Evolutionary conservation across 1,284 basidiomycete species (phyloP), one percentile per base, ranked within the genome.

Genomic region (Ustilago vetiveriae): DNA sequence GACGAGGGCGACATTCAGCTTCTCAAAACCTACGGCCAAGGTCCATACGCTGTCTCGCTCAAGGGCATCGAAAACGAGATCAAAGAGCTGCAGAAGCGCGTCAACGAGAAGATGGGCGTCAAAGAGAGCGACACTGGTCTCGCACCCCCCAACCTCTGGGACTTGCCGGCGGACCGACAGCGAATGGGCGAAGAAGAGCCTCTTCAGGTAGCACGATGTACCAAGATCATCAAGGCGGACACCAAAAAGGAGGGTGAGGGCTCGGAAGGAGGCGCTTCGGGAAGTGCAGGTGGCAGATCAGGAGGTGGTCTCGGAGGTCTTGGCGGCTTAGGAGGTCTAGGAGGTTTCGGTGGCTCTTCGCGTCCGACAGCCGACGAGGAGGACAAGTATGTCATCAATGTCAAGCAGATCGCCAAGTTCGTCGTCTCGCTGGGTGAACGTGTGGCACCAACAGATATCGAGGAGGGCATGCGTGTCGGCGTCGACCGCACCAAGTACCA

Each of bases 381-480:
- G 64, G 82, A 98, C 85, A 94, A 97, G 84, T 98, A 99, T 83
- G 92, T 99, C 75, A 98, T 99, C 84, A 97, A 97, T 83, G 94
- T 99, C 84, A 97, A 98, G 84, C 96, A 99, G 85, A 97, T 98
- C 78, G 96, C 96, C 26, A 99, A 99, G 84, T 98, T 98, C 82
- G 96, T 99, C 14, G 96, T 99, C 33, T 94, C 94, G 9, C 85
- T 99, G 13, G 94, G 94, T 21, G 96, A 98, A 74, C 89, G 92
- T 49, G 92, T 99, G 2, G 92, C 96, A 23, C 92, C 94, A 3
- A 97, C 94, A 7, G 96, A 99, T 85, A 94, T 99, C 55, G 96
- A 99, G 82, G 96, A 99, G 85, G 96, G 96, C 38, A 99, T 99
- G 96, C 90, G 96, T 45, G 96, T 99, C 46, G 96, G 69, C 91